Base-by-base conservation (phyloP, 1,284 basidiomycete genomes). In the Polyporus tsugae region DNA sequence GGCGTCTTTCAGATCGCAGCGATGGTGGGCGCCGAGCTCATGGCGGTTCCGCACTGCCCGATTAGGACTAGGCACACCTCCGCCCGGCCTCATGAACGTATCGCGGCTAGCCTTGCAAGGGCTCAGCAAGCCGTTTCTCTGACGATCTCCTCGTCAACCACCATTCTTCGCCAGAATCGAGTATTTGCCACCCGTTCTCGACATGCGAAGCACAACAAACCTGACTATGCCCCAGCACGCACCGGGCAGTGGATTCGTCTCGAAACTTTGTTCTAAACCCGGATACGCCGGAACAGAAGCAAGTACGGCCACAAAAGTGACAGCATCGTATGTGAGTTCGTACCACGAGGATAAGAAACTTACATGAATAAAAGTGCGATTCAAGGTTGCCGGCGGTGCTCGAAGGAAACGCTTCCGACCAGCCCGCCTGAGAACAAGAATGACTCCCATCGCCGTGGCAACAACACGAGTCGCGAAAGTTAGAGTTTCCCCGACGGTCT, bases 1-100 rank as follows among this genome's bases (percentile, higher is more conserved):
- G 22, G 46, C 46, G 46, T 49, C 46, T 49, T 49, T 49, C 22
- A 49, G 58, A 64, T 64, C 59, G 62, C 62, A 68, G 63, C 44
- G 25, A 59, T 64, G 59, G 41, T 62, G 59, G 59, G 66, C 66
- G 66, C 66, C 57, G 33, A 10, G 25, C 39, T n/a, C 17, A n/a
- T 13, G 13, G 19, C 35, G 61, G 61, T 52, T 49, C 35, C 35
- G 22, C 39, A 11, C 22, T 60, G n/a, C 36, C 29, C 33, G 44
- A 59, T 49, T 39, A 39, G 63, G 63, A 57, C 17, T 33, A 41
- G 42, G 38, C 46, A 52, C 46, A 39, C 39, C 39, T 52, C 52
- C n/a, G n/a, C n/a, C n/a, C n/a, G n/a, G n/a, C n/a, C n/a, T n/a
- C n/a, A n/a, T 13, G 11, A 6, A 53, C 52, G 25, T 53, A 53